Evolutionary conservation across 2,329 filamentous ascomycete genomes (phyloP).

Genomic region (Fusarium decemcellulare): DNA sequence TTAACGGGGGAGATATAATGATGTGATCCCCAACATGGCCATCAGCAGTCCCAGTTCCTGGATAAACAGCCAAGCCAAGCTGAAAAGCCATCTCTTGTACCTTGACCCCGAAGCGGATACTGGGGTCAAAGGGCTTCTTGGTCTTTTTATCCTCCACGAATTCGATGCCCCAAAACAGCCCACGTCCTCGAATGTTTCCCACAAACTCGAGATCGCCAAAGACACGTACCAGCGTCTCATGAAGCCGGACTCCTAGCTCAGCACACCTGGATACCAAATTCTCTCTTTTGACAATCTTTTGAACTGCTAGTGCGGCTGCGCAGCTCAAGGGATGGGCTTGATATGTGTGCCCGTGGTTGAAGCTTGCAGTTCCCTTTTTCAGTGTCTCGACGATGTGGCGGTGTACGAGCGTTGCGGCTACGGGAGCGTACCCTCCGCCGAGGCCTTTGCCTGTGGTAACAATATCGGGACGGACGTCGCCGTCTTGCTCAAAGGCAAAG

Average conservation of each 20-base stretch:
- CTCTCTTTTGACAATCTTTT: constrained; percentile 70
- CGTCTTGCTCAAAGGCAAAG: constrained; percentile 74
- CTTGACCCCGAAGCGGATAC: constrained; percentile 42
- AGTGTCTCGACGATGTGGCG: constrained; percentile 62
- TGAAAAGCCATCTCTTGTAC: constrained; percentile 50
- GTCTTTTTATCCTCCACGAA: constrained; percentile 58
- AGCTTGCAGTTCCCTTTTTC: constrained; percentile 53
- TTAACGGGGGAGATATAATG: constrained; percentile 79
- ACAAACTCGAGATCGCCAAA: constrained; percentile 65
- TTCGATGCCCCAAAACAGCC: constrained; percentile 65
- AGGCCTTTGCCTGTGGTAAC: constrained; percentile 77
- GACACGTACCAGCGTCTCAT: constrained; percentile 56
- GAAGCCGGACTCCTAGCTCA: constrained; percentile 65
- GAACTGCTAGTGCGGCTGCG: constrained; percentile 74
- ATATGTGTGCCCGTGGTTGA: constrained; percentile 72
- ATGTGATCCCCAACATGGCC: constrained; percentile 77
- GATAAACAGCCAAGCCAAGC: constrained; percentile 67
- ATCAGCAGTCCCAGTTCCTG: constrained; percentile 72
- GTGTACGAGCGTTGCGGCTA: constrained; percentile 72
- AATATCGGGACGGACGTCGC: constrained; percentile 70
- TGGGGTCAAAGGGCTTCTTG: constrained; percentile 53
- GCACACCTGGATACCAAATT: constrained; percentile 71
- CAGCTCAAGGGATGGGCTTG: constrained; percentile 73
- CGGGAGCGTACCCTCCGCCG: constrained; percentile 73
- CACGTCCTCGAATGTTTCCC: constrained; percentile 72